phyloP scores from a whole-genome alignment of 2,329 filamentous ascomycete genomes.

The Bertia moriformis region DNA sequence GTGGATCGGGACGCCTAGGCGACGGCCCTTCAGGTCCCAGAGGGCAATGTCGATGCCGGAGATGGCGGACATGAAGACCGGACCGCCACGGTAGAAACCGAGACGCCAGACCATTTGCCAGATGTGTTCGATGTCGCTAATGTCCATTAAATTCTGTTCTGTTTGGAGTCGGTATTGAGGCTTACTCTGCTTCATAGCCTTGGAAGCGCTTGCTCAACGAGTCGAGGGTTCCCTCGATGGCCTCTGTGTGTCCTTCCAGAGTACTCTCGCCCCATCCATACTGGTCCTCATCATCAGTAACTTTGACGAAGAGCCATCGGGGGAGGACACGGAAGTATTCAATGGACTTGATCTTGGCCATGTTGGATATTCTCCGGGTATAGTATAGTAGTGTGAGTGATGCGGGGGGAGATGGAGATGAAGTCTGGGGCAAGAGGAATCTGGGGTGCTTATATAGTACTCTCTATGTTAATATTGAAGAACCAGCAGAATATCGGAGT shows the following conservation, averaged over 20 bases:
- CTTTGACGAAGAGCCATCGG: constrained; percentile 66
- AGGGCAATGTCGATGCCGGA: constrained; percentile 67
- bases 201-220: constrained; percentile 46
- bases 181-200: constrained; percentile 57
- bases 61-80: constrained; percentile 68
- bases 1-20: constrained; percentile 51
- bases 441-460: no score
- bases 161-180: constrained; percentile 1
- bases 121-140: constrained; percentile 63
- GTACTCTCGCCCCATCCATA: constrained; percentile 64
- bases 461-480: no score
- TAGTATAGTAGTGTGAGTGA: no score
- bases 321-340: constrained; percentile 65
- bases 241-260: constrained; percentile 59
- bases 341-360: constrained; percentile 50
- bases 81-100: constrained; percentile 64
- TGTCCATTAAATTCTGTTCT: no score
- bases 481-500: no score
- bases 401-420: background rate
- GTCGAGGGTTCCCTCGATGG: constrained; percentile 60
- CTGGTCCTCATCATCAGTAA: constrained; percentile 50
- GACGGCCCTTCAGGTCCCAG: constrained; percentile 58
- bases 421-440: background rate
- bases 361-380: constrained; percentile 16
- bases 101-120: constrained; percentile 62